Base-by-base conservation (phyloP, 345 rosid genomes). In the Bretschneidera sinensis region DNA sequence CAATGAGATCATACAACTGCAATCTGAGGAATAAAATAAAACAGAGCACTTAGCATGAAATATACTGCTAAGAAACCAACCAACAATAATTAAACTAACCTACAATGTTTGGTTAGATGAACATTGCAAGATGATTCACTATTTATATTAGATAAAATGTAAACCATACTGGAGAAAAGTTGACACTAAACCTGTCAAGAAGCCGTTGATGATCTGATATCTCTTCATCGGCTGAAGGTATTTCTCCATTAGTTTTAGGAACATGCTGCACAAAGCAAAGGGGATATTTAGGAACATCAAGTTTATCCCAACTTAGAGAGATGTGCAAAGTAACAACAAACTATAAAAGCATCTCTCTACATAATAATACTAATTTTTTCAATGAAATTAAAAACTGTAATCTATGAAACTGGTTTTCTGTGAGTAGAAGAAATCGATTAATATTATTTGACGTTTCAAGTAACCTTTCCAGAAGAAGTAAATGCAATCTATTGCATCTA, bases 1-100 rank as follows among this genome's bases (percentile, higher is more conserved):
- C 94, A 18, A 86, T 81, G 57, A 86, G 63, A 64, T 80, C 81
- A 75, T 82, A 86, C 28, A 86, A 76, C 74, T 78, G 81, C 68
- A 86, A 70, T 66, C 90, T 84, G 55, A 55, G 63, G 24, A 48
- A 39, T 48, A 60, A 52, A 24, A 55, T 10, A n/a, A 31, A 63
- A 24, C 2, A n/a, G 14, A 31, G 17, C 1, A 21, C 21, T 52
- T 51, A 25, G 62, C 48, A 67, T 10, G 24, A 52, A 24, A 39
- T 50, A 18, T 39, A 25, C 33, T 24, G 43, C 61, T 48, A 9
- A n/a, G 11, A 20, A 48, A n/a, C 21, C 21, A 20, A 0, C 21
- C 43, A 39, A 13, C 20, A 28, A 10, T 28, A 11, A 39, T 39
- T 39, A 13, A 39, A 39, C 45, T 7, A 9, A 7, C 15, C 1